Evolutionary conservation across 2,329 filamentous ascomycete species (phyloP).

Genomic region (Penicillium hordei): DNA sequence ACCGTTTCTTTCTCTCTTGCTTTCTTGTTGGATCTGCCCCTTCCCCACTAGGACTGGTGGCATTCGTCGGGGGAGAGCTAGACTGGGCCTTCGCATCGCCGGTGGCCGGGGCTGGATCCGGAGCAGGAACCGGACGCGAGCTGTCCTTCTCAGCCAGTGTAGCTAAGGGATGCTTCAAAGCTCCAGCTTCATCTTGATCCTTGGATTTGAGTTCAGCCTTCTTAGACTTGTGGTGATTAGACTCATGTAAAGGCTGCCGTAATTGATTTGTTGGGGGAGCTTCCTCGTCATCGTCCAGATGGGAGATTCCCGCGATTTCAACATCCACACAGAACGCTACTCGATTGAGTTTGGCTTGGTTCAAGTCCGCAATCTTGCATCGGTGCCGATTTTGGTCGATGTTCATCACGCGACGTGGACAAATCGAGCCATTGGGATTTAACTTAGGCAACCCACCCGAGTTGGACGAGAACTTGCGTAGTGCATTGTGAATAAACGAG

Average conservation of each 20-base stretch:
- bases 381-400: conserved; percentile 76
- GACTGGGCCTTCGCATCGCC: conserved; percentile 8
- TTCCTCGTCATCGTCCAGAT: conserved; percentile 65
- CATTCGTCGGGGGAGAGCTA: conserved; percentile 5
- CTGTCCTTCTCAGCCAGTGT: conserved; percentile 57
- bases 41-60: conserved; percentile 28
- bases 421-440: conserved; percentile 65
- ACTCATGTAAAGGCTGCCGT: conserved; percentile 27
- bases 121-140: not conserved
- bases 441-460: conserved; percentile 53
- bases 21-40: conserved; percentile 62
- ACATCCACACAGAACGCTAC: conserved; percentile 97
- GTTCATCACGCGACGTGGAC: conserved; percentile 80
- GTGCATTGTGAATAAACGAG: conserved; percentile 75
- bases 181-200: conserved; percentile 70
- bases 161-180: conserved; percentile 65
- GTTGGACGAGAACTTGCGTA: conserved; percentile 71
- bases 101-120: not conserved
- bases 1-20: conserved; percentile 94
- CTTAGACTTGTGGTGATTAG: conserved; percentile 33
- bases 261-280: conserved; percentile 36
- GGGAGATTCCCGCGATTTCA: conserved; percentile 86
- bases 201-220: conserved; percentile 58
- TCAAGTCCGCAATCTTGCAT: conserved; percentile 75
- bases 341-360: conserved; percentile 75